phyloP scores from a whole-genome alignment of 2,329 filamentous ascomycete genomes.

The Trichoderma harzianum region DNA sequence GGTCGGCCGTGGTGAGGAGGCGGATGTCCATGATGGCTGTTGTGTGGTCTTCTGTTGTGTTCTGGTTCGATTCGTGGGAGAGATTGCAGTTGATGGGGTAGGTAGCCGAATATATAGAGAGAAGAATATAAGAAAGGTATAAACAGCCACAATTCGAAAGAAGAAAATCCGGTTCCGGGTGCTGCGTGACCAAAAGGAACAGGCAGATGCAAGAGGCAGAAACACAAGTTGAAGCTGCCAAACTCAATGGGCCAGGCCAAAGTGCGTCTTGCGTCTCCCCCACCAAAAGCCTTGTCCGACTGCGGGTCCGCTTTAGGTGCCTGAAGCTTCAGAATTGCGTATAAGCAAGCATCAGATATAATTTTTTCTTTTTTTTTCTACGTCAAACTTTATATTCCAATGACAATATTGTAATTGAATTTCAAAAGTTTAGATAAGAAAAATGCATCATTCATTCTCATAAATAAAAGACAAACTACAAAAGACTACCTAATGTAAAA shows the following conservation, averaged over 20 bases:
- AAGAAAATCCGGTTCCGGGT: not conserved
- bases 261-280: not conserved
- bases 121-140: not conserved
- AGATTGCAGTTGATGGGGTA: not conserved
- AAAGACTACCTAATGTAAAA: not conserved
- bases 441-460: not conserved
- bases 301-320: not conserved
- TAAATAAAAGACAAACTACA: not conserved
- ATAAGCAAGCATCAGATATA: not conserved
- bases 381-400: not conserved
- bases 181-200: not conserved
- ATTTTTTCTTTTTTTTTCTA: not conserved
- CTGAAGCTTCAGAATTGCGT: not conserved
- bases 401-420: not conserved
- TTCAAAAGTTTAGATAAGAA: not conserved
- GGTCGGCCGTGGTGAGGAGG: conserved; percentile 75
- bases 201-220: not conserved
- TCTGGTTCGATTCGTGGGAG: not conserved
- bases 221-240: not conserved
- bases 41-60: not conserved
- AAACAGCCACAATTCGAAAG: not conserved
- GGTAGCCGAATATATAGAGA: not conserved
- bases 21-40: conserved; percentile 75
- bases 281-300: conserved; percentile 14
- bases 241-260: not conserved